These are phyloP conservation scores for Fusarium setosum DNA, from an alignment of 2,329 filamentous ascomycete genomes.

Conservation along the genomic window DNA sequence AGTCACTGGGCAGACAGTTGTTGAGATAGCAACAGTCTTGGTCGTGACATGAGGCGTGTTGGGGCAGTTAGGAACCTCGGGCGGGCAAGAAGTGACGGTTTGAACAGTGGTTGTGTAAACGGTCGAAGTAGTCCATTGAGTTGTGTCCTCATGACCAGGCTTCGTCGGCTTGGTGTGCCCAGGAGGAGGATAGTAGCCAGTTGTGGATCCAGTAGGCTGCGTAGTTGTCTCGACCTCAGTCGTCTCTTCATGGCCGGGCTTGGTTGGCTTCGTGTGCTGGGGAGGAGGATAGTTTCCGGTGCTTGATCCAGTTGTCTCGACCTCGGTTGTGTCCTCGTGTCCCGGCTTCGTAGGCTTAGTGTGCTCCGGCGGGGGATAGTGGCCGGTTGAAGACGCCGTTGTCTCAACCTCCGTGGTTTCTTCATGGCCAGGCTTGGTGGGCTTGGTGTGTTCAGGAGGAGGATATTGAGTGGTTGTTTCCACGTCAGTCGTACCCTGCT, in stretches of 20 bases:
- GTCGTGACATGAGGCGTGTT: constrained; percentile 26
- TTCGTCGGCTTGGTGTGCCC: too few relatives aligned
- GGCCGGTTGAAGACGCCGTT: not conserved
- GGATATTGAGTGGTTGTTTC: not conserved
- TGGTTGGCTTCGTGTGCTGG: constrained; percentile 17
- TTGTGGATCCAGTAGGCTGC: constrained; percentile 11
- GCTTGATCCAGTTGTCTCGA: not conserved
- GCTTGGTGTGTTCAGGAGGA: not conserved
- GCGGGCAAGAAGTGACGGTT: constrained; percentile 33
- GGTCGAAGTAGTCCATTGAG: constrained; percentile 16
- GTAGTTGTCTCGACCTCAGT: too few relatives aligned
- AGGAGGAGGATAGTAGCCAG: constrained; percentile 16
- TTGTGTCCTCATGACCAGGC: too few relatives aligned
- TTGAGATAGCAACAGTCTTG: constrained; percentile 37
- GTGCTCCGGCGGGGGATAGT: not conserved
- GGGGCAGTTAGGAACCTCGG: constrained; percentile 35
- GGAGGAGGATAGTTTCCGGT: not conserved
- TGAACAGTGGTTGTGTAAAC: constrained; percentile 38
- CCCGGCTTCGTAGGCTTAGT: constrained; percentile 4
- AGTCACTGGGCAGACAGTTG: constrained; percentile 38
- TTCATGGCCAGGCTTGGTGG: not conserved
- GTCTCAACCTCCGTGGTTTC: not conserved
- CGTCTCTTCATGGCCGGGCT: too few relatives aligned
- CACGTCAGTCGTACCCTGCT: not conserved
- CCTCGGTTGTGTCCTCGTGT: constrained; percentile 6